Percentiles rank a stretch among this genome's conserved stretches.
Evolutionary conservation across 495 filamentous ascomycete genomes (phyloP).

Genomic region (Podospora pseudoanserina): DNA sequence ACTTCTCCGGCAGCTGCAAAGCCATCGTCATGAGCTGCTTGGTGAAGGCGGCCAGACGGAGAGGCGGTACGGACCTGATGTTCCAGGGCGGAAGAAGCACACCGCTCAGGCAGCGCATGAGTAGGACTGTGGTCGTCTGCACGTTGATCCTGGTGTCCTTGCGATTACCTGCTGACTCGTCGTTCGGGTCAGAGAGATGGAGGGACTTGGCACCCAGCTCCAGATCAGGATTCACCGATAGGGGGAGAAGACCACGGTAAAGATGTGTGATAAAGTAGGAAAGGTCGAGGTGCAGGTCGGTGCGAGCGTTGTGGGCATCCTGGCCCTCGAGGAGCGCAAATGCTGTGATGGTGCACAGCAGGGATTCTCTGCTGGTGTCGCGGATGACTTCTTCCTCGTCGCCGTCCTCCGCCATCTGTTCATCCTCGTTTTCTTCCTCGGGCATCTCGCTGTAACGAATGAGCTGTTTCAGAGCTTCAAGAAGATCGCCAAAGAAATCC

Average conservation of each 20-base stretch:
- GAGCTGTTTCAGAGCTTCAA: conserved; percentile 90
- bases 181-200: conserved; percentile 68
- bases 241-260: conserved; percentile 73
- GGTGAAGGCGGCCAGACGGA: conserved; percentile 83
- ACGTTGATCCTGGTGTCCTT: conserved; percentile 75
- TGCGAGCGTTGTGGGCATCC: conserved; percentile 63
- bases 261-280: conserved; percentile 93
- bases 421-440: conserved; percentile 29
- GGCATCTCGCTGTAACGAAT: conserved; percentile 63
- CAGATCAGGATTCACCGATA: conserved; percentile 77
- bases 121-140: conserved; percentile 84
- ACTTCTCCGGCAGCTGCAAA: conserved; percentile 87
- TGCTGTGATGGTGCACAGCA: conserved; percentile 94
- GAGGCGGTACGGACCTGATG: conserved; percentile 60
- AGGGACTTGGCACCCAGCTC: conserved; percentile 79
- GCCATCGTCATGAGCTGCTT: conserved; percentile 82
- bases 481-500: conserved; percentile 93
- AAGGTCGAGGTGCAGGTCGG: conserved; percentile 76
- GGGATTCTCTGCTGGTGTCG: conserved; percentile 74
- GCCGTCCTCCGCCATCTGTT: conserved; percentile 18
- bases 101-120: conserved; percentile 77
- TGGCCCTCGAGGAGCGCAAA: conserved; percentile 91
- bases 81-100: conserved; percentile 66
- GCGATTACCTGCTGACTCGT: conserved; percentile 37
- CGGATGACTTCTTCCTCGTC: conserved; percentile 41